phyloP scores from a whole-genome alignment of 345 rosid species.

The Eucalyptus camaldulensis region DNA sequence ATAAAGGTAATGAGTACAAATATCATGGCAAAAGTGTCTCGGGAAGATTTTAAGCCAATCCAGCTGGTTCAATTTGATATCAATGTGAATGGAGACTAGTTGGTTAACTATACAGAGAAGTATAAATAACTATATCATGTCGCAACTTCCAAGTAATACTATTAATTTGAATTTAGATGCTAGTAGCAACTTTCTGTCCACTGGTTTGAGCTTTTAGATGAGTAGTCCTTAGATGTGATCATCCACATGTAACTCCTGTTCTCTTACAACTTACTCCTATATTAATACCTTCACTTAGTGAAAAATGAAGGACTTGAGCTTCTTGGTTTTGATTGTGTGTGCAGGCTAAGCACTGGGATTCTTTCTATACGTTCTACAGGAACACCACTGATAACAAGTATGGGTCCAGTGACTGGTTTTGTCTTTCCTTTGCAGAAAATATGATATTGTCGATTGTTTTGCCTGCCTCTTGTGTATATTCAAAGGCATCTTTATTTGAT shows the following conservation, averaged over 20 bases:
- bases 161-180: not conserved
- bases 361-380: conserved; percentile 78
- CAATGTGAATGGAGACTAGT: not conserved
- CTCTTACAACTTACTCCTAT: not conserved
- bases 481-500: not conserved
- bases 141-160: not conserved
- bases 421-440: not conserved
- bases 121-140: not conserved
- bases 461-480: not conserved
- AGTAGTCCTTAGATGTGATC: not conserved
- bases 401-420: conserved; percentile 4
- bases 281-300: not conserved
- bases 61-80: not conserved
- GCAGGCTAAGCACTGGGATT: conserved; percentile 95
- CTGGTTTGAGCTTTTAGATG: not conserved
- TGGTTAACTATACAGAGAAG: not conserved
- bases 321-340: not conserved
- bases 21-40: not conserved
- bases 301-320: not conserved
- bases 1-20: conserved; percentile 46
- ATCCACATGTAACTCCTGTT: not conserved
- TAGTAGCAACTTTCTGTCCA: not conserved
- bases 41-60: not conserved
- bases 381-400: conserved; percentile 95
- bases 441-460: not conserved